phyloP scores from a whole-genome alignment of 345 rosid species.

The Euphorbia tirucalli region DNA sequence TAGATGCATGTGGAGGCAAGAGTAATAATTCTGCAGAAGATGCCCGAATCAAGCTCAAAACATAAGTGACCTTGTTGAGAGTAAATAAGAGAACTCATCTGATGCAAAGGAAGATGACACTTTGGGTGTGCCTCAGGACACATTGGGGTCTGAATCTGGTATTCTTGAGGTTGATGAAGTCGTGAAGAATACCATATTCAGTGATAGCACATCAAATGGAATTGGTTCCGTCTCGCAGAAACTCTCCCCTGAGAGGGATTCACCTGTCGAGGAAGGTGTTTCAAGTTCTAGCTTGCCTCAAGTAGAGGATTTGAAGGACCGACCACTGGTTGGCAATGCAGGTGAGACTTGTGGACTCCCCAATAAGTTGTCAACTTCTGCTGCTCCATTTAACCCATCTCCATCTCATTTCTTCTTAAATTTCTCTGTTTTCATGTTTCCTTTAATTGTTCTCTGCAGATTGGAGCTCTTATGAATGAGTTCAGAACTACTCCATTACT shows the following conservation, averaged over 20 bases:
- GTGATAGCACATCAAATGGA: slow-evolving; percentile 37
- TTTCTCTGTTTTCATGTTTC: too few species aligned
- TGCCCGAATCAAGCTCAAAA: slow-evolving; percentile 22
- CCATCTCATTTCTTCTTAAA: slow-evolving; percentile 49
- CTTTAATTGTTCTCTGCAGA: too few species aligned
- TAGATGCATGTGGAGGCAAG: slow-evolving; percentile 35
- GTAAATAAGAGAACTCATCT: slow-evolving; percentile 40
- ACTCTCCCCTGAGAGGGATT: slow-evolving; percentile 33
- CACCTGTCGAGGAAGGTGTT: slow-evolving; percentile 22
- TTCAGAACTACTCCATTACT: too few species aligned
- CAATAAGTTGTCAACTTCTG: slow-evolving; percentile 89
- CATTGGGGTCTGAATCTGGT: slow-evolving; percentile 36
- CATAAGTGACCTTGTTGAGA: slow-evolving; percentile 34
- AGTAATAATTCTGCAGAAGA: slow-evolving; percentile 28
- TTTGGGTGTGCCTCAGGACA: too few species aligned
- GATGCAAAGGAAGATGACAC: slow-evolving; percentile 39
- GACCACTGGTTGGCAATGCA: slow-evolving; percentile 36
- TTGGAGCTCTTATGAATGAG: too few species aligned
- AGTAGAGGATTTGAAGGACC: slow-evolving; percentile 62
- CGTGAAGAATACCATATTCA: slow-evolving; percentile 32
- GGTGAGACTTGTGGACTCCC: slow-evolving; percentile 49
- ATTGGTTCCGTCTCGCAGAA: slow-evolving; percentile 43
- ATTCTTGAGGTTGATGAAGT: slow-evolving; percentile 36
- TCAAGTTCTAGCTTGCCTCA: slow-evolving; percentile 25
- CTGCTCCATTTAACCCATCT: slow-evolving; percentile 90